Conservation (phyloP, 208 protist species). For the Leishmania arabica region DNA sequence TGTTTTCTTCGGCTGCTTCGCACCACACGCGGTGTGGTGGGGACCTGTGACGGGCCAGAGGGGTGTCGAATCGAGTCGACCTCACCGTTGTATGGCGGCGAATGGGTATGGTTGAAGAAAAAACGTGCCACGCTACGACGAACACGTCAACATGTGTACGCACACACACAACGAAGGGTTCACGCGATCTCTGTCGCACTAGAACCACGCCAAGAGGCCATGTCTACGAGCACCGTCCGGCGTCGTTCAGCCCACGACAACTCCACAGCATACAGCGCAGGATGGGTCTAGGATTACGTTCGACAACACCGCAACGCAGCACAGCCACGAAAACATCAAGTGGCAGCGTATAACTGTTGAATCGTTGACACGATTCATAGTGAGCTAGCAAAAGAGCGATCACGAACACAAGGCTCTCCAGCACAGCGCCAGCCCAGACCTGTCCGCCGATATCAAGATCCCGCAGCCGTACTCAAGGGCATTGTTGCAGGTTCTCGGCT, state of each 20-base stretch:
- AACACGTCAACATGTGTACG: no score
- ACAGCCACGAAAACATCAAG: not conserved
- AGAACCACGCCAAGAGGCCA: not conserved
- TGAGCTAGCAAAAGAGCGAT: no score
- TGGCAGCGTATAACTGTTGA: not conserved
- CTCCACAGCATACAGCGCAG: not conserved
- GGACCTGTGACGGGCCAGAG: not conserved
- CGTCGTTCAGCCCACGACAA: not conserved
- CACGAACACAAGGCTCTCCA: no score
- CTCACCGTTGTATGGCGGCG: not conserved
- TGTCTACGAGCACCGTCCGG: not conserved
- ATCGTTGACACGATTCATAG: no score
- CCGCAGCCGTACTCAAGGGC: no score
- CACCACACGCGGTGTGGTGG: not conserved
- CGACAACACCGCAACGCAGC: not conserved
- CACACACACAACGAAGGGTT: no score
- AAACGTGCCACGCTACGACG: not conserved
- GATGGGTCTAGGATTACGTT: not conserved
- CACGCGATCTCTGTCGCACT: no score
- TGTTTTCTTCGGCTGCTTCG: not conserved
- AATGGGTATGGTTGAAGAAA: not conserved
- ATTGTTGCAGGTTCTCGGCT: no score
- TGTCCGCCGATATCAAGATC: no score
- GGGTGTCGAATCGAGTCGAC: not conserved
- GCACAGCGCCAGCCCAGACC: no score